These are phyloP conservation scores for Neurospora hispaniola DNA, from an alignment of 495 filamentous ascomycete genomes.

Conservation along the genomic window DNA sequence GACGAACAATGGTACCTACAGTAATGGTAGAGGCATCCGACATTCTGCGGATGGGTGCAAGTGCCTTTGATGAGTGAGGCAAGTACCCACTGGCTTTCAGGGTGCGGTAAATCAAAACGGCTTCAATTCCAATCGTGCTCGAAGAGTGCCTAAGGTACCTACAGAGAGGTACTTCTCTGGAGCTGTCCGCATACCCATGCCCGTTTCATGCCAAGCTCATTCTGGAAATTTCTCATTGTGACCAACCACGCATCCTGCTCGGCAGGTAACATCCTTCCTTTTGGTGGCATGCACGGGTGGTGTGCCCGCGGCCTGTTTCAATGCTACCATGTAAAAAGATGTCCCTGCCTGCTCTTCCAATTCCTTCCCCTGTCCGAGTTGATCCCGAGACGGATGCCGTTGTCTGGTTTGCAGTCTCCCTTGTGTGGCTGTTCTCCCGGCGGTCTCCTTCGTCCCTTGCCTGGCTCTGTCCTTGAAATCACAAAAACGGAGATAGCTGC, in stretches of 20 bases:
- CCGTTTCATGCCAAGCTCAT: not conserved
- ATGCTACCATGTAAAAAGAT: not conserved
- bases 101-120: not conserved
- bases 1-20: too few relatives aligned
- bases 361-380: not conserved
- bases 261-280: not conserved
- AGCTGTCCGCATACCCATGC: not conserved
- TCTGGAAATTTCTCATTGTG: not conserved
- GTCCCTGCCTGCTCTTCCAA: not conserved
- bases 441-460: not conserved
- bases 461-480: not conserved
- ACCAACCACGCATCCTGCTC: not conserved
- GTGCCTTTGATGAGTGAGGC: not conserved
- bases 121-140: not conserved
- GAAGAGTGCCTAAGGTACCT: not conserved
- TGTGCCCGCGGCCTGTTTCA: not conserved
- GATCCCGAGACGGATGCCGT: not conserved
- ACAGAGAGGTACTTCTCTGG: not conserved
- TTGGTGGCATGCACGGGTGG: not conserved
- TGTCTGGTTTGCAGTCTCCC: not conserved
- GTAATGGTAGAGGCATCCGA: not conserved
- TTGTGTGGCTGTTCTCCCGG: not conserved
- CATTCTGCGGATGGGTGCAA: not conserved
- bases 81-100: not conserved
- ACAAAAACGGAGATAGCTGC: not conserved